Base-by-base conservation (phyloP, 495 filamentous ascomycete species). In the Lindgomyces ingoldianus region DNA sequence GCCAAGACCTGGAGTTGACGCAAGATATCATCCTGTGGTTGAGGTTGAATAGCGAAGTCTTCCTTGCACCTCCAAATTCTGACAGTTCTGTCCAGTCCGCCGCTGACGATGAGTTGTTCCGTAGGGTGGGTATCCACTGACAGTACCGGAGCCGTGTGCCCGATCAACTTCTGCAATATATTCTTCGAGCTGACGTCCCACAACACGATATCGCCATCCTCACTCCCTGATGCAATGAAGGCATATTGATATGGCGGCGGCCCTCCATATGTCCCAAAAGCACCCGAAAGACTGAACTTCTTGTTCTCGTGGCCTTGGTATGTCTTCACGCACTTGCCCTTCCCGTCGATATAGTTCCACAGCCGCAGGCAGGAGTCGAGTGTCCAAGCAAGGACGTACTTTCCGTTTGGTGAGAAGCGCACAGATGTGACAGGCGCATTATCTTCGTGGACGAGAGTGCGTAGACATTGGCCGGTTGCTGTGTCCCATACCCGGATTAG, bases 401-500 rank as follows among this genome's bases (percentile, higher is more conserved):
- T 90, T 22, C 94, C 92, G 71, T 98, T 98, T 2, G 95, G 94
- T 41, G 88, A 88, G 77, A 98, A 98, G 67, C 87, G 87, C 29
- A 96, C 94, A 39, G 85, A 87, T n/a, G 89, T 90, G 0, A 96
- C 91, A 10, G 92, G 85, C 1, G 91, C 90, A 74, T 96, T 96
- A 75, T 98, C 95, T 77, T 97, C 94, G 80, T 97, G 91, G 4
- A 98, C 91, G 4, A 98, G 80, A 0, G 94, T 98, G 26, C 91
- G 85, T 12, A 98, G 81, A 79, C 94, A 98, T 76, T 98, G 95
- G 4, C 95, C 95, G 18, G 93, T 96, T 29, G 87, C 85, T 4
- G 95, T 96, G 71, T 98, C 94, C 94, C 94, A 98, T 56, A 98
- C 86, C 36, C 94, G 82, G 57, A 96, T 94, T 57, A 98, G 77